Evolutionary conservation across 1,284 basidiomycete genomes (phyloP).

Genomic region (Puccinia hordei): DNA sequence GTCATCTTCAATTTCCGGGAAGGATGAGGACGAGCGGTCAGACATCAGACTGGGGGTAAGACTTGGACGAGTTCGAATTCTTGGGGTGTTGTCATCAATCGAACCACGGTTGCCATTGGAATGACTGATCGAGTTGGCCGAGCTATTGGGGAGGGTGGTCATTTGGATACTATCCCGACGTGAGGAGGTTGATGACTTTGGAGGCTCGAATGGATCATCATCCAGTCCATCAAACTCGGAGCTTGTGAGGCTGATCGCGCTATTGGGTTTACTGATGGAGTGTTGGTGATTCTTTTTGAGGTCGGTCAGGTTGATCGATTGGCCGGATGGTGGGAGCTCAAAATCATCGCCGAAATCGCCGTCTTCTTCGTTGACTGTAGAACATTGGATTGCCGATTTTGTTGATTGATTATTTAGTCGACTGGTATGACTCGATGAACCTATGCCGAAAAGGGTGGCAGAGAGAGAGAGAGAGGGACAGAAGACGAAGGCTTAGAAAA

Average conservation of each 20-base stretch:
- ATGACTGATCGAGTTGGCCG: conserved; percentile 10
- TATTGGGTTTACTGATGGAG: conserved; percentile 19
- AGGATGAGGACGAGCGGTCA: conserved; percentile 46
- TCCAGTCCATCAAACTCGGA: conserved; percentile 19
- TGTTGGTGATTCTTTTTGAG: not conserved
- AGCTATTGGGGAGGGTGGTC: not conserved
- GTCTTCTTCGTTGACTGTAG: conserved; percentile 26
- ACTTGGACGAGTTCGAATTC: conserved; percentile 40
- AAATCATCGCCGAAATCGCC: conserved; percentile 40
- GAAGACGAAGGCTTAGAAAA: not conserved
- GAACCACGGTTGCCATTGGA: conserved; percentile 4
- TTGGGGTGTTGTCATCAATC: conserved; percentile 30
- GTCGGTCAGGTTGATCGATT: conserved; percentile 13
- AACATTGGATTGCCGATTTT: conserved; percentile 17
- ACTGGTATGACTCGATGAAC: conserved; percentile 1
- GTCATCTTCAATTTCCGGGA: conserved; percentile 46
- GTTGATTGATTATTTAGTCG: not conserved
- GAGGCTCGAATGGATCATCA: conserved; percentile 17
- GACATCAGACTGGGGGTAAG: conserved; percentile 49
- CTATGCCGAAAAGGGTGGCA: not conserved
- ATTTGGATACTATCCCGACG: conserved; percentile 14
- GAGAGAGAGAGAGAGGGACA: not conserved
- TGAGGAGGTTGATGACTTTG: conserved; percentile 31
- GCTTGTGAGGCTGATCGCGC: conserved; percentile 1
- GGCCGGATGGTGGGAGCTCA: conserved; percentile 40